phyloP scores from a whole-genome alignment of 2,329 filamentous ascomycete species.

The Cordyceps tenuipes region DNA sequence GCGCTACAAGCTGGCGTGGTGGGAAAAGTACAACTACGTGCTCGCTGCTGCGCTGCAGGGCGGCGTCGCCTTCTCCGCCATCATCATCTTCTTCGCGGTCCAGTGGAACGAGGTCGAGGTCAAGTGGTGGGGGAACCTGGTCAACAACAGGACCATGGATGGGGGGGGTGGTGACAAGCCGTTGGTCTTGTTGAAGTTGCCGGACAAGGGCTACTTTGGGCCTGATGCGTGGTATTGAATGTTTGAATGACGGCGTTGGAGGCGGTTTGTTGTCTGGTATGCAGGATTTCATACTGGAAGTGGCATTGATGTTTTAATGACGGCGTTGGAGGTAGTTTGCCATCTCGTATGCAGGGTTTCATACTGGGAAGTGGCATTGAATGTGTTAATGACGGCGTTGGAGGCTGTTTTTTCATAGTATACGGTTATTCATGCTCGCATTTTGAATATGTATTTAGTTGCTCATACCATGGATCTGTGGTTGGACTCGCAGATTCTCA shows the following conservation, averaged over 20 bases:
- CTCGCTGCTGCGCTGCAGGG: conserved; percentile 31
- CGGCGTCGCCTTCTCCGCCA: conserved; percentile 32
- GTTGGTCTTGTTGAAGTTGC: not conserved
- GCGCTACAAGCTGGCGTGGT: conserved; percentile 31
- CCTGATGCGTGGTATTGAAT: conserved; percentile 7
- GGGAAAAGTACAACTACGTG: conserved; percentile 39
- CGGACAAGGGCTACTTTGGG: conserved; percentile 9
- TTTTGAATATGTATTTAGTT: too few relatives aligned
- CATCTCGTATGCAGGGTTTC: not conserved
- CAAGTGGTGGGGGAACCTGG: conserved; percentile 35
- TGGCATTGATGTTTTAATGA: too few relatives aligned
- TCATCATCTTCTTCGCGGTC: conserved; percentile 36
- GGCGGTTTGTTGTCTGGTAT: not conserved
- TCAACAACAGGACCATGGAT: conserved; percentile 13
- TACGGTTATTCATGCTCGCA: too few relatives aligned
- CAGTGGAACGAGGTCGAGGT: conserved; percentile 29
- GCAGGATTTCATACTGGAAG: too few relatives aligned
- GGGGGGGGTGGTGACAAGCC: conserved; percentile 13
- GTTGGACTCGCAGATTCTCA: too few relatives aligned
- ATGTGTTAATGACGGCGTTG: too few relatives aligned
- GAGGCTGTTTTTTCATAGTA: not conserved
- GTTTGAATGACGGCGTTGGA: too few relatives aligned
- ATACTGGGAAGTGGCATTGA: too few relatives aligned
- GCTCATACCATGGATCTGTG: too few relatives aligned
- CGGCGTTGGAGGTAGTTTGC: too few relatives aligned